These are phyloP conservation scores for Nannochloropsis oceanica DNA, from an alignment of 108 stramenopile genomes.

Conservation along the genomic window DNA sequence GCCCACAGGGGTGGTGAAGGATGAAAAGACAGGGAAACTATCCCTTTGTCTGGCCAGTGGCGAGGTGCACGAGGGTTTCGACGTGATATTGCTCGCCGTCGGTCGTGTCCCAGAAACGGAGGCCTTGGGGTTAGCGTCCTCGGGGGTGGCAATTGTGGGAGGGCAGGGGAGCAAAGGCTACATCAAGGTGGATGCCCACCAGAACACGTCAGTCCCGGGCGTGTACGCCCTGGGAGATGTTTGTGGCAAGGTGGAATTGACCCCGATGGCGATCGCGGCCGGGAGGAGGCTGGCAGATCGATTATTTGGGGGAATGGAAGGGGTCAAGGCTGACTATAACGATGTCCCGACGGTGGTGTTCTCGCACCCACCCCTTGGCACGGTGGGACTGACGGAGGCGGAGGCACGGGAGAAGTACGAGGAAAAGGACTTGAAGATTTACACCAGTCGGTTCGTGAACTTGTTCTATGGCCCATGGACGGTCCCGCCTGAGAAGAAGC, in stretches of 20 bases:
- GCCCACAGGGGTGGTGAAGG: conserved; percentile 28
- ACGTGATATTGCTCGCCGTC: conserved; percentile 60
- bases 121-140: conserved; percentile 46
- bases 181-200: conserved; percentile 64
- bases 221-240: conserved; percentile 88
- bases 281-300: conserved; percentile 53
- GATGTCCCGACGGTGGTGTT: conserved; percentile 75
- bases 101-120: conserved; percentile 55
- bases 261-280: conserved; percentile 81
- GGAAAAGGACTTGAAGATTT: conserved; percentile 54
- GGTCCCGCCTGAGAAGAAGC: conserved; percentile 33
- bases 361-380: conserved; percentile 67
- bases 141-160: conserved; percentile 41
- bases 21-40: conserved; percentile 38
- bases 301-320: conserved; percentile 53
- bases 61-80: conserved; percentile 49
- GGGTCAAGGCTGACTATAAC: conserved; percentile 58
- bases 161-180: conserved; percentile 11
- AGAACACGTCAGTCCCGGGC: conserved; percentile 55
- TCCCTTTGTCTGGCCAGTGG: conserved; percentile 26
- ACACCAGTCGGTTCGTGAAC: conserved; percentile 40
- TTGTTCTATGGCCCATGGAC: conserved; percentile 32
- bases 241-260: conserved; percentile 61
- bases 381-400: conserved; percentile 67
- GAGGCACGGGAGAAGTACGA: conserved; percentile 56